Evolutionary conservation across 805 yeast genomes (phyloP).

Genomic region (Pichia eremophila): DNA sequence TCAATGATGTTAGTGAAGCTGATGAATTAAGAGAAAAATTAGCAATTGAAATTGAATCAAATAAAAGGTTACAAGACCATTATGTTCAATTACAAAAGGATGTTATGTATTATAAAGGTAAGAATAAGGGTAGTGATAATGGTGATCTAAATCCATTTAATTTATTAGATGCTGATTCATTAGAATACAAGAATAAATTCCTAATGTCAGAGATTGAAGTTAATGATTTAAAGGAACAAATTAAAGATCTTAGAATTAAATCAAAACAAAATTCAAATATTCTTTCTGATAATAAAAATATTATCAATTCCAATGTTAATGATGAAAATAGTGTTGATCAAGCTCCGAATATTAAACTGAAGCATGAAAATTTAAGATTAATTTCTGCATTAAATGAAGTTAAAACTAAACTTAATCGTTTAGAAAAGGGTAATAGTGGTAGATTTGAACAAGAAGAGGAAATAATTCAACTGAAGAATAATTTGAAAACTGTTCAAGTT

Average conservation of each 20-base stretch:
- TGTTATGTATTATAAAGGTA: slow-evolving; percentile 22
- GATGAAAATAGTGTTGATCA: slow-evolving; percentile 1
- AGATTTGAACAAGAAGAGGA: slow-evolving; percentile 28
- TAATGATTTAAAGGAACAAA: slow-evolving; percentile 30
- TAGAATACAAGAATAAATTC: slow-evolving; percentile 35
- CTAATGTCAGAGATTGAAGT: slow-evolving; percentile 38
- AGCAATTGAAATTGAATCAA: slow-evolving; percentile 22
- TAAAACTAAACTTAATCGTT: slow-evolving; percentile 25
- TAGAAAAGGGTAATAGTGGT: slow-evolving; percentile 19
- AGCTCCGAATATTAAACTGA: slow-evolving; percentile 12
- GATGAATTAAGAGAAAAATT: slow-evolving; percentile 12
- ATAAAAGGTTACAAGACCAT: slow-evolving; percentile 23
- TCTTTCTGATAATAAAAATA: slow-evolving; percentile 9
- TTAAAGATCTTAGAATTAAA: slow-evolving; percentile 15
- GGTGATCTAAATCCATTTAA: slow-evolving; percentile 20
- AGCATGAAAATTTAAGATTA: slow-evolving; percentile 27
- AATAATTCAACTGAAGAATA: slow-evolving; percentile 40
- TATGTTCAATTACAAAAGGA: slow-evolving; percentile 28
- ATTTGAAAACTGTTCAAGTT: slow-evolving; percentile 45
- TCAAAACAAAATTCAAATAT: slow-evolving; percentile 8
- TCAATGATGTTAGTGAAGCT: slow-evolving; percentile 4
- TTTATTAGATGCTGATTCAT: slow-evolving; percentile 6
- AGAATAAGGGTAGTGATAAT: slow-evolving; percentile 19
- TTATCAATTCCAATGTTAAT: slow-evolving; percentile 1
- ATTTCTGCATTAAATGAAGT: slow-evolving; percentile 28